Evolutionary conservation across 352 stramenopile genomes (phyloP), one percentile per base, ranked within the genome.

Genomic region (Phytophthora litchii): DNA sequence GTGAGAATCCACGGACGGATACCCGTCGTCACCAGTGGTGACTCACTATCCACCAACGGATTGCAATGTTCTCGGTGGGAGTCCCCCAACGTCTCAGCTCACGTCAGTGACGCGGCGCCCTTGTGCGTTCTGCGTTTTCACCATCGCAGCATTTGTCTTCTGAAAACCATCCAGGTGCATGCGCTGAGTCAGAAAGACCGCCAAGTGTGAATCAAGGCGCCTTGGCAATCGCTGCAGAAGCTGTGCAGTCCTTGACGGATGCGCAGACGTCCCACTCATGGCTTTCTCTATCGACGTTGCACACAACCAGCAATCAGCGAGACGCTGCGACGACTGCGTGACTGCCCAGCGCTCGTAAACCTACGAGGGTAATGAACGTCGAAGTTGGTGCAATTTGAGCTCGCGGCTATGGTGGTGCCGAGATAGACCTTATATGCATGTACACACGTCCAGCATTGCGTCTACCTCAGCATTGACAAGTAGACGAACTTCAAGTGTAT

Each of bases 281-380:
- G 19, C 9, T 36, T 54, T 54, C 46, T 57, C 40, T 60, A 37
- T 46, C 35, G 35, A 14, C 29, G 36, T 63, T 63, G 27, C 44
- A 56, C 45, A 63, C 54, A 49, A 27, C 17, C 44, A 63, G 46
- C 54, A 57, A 61, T 55, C 54, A 54, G 17, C 17, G 14, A 48
- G 49, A 57, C 32, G 34, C 16, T 32, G 43, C 11, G 23, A 27
- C 23, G 23, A 5, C 5, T 27, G 23, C 23, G 5, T 27, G 23
- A 27, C 23, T 3, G 23, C 23, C 23, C 3, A 27, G 23, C 23
- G 23, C 23, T 27, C 23, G 3, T 27, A 27, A 27, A 27, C 5
- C 3, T 27, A 5, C 5, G 23, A 27, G 3, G 23, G 5, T 27
- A 27, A 27, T 27, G 23, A 27, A 27, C 23, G 23, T 27, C 3